phyloP scores from a whole-genome alignment of 169 alveolate genomes.

The Cryptosporidium sp. region DNA sequence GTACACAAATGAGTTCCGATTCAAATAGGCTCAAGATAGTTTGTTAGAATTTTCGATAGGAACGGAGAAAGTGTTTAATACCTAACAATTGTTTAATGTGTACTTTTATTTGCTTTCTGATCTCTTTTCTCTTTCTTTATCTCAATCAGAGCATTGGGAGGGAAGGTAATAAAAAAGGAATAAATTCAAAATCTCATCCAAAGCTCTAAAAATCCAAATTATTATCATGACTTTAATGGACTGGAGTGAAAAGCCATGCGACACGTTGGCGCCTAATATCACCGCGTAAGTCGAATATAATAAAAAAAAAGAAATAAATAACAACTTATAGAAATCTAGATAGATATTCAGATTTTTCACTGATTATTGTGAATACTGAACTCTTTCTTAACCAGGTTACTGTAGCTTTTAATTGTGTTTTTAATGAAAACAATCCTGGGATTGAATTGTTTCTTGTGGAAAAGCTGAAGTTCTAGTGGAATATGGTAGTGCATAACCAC shows the following conservation, averaged over 20 bases:
- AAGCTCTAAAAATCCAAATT: too few species aligned
- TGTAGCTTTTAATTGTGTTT: constrained; percentile 16
- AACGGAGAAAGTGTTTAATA: not conserved
- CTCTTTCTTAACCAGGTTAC: constrained; percentile 36
- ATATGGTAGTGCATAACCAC: constrained; percentile 33
- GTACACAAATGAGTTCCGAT: not conserved
- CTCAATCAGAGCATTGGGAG: too few species aligned
- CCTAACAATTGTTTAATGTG: not conserved
- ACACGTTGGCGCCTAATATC: not conserved
- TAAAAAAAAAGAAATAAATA: not conserved
- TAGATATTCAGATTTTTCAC: not conserved
- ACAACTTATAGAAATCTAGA: not conserved
- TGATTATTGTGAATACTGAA: not conserved
- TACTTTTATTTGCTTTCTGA: not conserved
- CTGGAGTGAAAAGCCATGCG: not conserved
- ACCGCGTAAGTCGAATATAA: not conserved
- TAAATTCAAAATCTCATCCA: too few species aligned
- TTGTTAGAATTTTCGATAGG: not conserved
- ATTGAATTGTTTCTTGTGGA: constrained; percentile 35
- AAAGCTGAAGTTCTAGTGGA: constrained; percentile 36
- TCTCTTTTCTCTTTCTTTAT: not conserved
- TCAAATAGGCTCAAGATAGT: not conserved
- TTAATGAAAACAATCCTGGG: constrained; percentile 21
- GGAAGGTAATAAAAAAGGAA: too few species aligned
- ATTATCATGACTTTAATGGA: too few species aligned